Evolutionary conservation across 108 stramenopile genomes (phyloP), one percentile per base, ranked within the genome.

Genomic region (Cylindrotheca closterium): DNA sequence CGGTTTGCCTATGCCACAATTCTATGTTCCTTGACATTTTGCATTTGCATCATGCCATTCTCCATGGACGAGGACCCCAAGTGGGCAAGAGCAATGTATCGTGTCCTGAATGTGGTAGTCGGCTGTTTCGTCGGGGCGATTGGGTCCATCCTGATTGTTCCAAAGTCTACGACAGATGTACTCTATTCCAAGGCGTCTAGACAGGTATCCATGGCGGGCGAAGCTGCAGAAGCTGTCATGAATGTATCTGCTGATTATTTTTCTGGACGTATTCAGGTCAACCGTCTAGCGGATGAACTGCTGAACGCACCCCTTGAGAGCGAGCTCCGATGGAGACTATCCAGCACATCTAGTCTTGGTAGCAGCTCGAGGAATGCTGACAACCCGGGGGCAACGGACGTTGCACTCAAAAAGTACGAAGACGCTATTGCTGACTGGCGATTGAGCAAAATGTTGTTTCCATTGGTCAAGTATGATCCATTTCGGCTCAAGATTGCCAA

Each of bases 141-240:
- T 1, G 60, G 53, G 10, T 55, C 67, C 15, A 48, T 75, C 0
- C 10, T 75, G 5, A 49, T 75, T 53, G 67, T 42, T 10, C 74
- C 74, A 24, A 33, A 48, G 22, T 75, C 74, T 2, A 75, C 74
- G 2, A 67, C 42, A 15, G 60, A 37, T 30, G 42, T 75, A n/a
- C 37, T 75, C 2, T 33, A 46, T 15, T 31, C 58, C 26, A 68
- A 68, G 33, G 42, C 55, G 24, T 25, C 19, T 21, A 17, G 47
- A 23, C 74, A 75, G 50, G 52, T 75, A 25, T 29, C 60, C 30
- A 31, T 75, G 50, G 74, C 74, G 2, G 74, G 74, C 1, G 66
- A 75, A 47, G 59, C 74, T 1, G 60, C 67, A 19, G 49, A 62
- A 58, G 74, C 74, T 0, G 74, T 75, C 10, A 19, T 75, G 42